phyloP scores from a whole-genome alignment of 176 grass and related monocot species.

The Alopecurus myosuroides region DNA sequence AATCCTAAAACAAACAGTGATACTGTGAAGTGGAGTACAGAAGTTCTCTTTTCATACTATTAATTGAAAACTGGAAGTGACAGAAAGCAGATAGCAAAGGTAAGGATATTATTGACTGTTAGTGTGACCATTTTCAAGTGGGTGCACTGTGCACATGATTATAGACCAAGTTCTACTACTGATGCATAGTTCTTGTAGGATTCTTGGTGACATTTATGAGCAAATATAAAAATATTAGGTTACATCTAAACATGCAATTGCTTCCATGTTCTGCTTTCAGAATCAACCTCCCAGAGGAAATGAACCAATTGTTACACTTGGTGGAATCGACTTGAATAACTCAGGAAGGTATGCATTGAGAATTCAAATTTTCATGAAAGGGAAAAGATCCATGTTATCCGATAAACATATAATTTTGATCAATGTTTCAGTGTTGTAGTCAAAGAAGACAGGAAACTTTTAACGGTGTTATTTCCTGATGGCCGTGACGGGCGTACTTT shows the following conservation, averaged over 20 bases:
- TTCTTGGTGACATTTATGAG: slow-evolving; percentile 7
- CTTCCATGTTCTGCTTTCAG: slow-evolving; percentile 42
- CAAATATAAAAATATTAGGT: neutral
- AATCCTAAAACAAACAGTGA: neutral
- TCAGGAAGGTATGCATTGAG: slow-evolving; percentile 76
- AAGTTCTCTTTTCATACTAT: slow-evolving; percentile 13
- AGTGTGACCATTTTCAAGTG: neutral
- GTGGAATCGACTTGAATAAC: slow-evolving; percentile 91
- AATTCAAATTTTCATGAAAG: slow-evolving; percentile 8
- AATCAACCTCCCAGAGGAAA: slow-evolving; percentile 60
- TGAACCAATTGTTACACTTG: slow-evolving; percentile 78
- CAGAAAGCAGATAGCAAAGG: slow-evolving; percentile 1
- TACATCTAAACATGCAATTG: slow-evolving; percentile 14
- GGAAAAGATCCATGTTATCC: slow-evolving; percentile 16
- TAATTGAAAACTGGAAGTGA: slow-evolving; percentile 5
- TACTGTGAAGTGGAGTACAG: neutral
- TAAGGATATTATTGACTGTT: neutral
- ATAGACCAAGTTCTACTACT: neutral
- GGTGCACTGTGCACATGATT: slow-evolving; percentile 21
- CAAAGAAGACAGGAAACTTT: slow-evolving; percentile 92
- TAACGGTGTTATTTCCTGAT: slow-evolving; percentile 94
- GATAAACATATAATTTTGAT: slow-evolving; percentile 21
- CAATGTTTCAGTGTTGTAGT: slow-evolving; percentile 75
- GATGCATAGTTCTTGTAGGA: slow-evolving; percentile 8
- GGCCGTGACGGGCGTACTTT: slow-evolving; percentile 76